A percentile compares a stretch with the other conserved stretches of the same genome.
These are phyloP conservation scores for Moringa oleifera DNA, from an alignment of 345 rosid genomes.

Conservation along the genomic window DNA sequence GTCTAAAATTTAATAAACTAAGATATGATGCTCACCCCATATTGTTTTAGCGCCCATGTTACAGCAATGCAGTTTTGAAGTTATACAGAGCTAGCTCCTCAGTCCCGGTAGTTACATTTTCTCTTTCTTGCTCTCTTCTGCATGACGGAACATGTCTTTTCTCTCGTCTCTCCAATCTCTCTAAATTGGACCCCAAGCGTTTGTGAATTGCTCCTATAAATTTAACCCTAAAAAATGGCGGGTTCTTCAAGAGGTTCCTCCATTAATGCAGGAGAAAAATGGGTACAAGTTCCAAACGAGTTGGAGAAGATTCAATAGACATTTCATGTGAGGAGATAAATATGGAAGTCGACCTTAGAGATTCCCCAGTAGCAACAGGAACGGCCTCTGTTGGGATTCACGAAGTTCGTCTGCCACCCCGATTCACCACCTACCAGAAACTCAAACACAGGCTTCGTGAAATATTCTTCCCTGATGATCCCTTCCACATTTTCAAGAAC, in stretches of 20 bases:
- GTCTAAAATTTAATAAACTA: too few species aligned
- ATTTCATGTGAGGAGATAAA: not conserved
- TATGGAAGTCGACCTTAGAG: not conserved
- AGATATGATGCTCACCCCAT: too few species aligned
- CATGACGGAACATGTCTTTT: not conserved
- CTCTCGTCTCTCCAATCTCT: not conserved
- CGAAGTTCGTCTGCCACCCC: constrained; percentile 9
- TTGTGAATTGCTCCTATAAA: not conserved
- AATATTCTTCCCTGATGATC: constrained; percentile 50
- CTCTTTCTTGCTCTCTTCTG: not conserved
- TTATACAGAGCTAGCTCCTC: too few species aligned
- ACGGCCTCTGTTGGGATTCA: not conserved
- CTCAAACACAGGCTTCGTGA: constrained; percentile 17
- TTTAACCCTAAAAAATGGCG: not conserved
- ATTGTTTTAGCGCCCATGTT: too few species aligned
- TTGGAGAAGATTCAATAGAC: not conserved
- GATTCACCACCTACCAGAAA: constrained; percentile 6
- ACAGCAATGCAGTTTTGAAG: too few species aligned
- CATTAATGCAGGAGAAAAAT: not conserved
- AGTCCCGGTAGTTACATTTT: too few species aligned
- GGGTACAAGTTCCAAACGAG: constrained; percentile 4
- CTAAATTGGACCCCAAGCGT: not conserved
- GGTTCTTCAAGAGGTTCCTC: not conserved
- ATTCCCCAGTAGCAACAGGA: not conserved
- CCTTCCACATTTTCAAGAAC: constrained; percentile 37